Percentiles rank a stretch among this genome's conserved stretches.
phyloP scores from a whole-genome alignment of 192 early-diverging fungal species.

The Gaertneriomyces sp. region DNA sequence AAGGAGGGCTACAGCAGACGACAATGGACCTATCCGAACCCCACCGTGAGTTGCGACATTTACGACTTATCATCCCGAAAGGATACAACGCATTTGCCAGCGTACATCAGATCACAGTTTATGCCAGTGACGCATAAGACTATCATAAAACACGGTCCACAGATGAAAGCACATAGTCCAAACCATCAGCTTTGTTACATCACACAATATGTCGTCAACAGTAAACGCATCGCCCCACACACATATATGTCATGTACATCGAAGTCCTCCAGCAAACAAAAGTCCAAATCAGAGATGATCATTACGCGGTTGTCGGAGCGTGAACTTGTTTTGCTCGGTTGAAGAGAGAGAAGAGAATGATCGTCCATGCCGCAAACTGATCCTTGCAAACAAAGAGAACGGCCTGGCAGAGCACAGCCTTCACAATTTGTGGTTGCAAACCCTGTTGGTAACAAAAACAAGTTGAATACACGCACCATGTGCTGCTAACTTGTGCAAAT shows the following conservation, averaged over 20 bases:
- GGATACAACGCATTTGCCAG: constrained; percentile 26
- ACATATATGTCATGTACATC: no score
- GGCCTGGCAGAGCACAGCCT: constrained; percentile 99
- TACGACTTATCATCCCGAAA: constrained; percentile 15
- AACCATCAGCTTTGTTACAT: no score
- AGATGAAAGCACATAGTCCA: no score
- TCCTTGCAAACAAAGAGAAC: constrained; percentile 96
- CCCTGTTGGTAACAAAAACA: constrained; percentile 53
- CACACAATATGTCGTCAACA: no score
- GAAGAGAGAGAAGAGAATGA: constrained; percentile 52
- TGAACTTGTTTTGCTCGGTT: constrained; percentile 4
- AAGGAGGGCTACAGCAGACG: constrained; percentile 11
- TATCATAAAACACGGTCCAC: neutral
- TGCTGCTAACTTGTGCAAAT: neutral
- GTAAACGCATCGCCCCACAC: no score
- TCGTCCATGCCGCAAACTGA: constrained; percentile 72
- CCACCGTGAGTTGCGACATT: neutral
- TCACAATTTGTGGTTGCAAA: constrained; percentile 94
- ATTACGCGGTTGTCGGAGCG: no score
- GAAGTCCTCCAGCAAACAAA: no score
- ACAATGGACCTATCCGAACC: constrained; percentile 4
- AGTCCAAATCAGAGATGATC: no score
- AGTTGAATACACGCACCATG: neutral
- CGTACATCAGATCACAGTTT: constrained; percentile 22
- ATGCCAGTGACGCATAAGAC: constrained; percentile 1